Conservation (phyloP, 352 stramenopile species). For the Globisporangium emineosum region DNA sequence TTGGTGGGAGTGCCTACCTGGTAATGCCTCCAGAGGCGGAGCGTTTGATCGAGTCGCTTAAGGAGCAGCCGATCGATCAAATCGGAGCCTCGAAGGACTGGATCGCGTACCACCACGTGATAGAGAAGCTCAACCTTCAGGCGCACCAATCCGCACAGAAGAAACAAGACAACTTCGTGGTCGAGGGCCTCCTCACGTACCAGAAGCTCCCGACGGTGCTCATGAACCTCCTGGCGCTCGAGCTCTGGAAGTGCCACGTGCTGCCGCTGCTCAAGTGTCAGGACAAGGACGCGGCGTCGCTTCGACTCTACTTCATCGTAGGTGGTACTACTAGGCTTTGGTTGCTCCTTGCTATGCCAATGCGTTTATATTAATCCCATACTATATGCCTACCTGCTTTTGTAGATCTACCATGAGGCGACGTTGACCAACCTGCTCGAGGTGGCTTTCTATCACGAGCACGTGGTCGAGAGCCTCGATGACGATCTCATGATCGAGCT, state of each 20-base stretch:
- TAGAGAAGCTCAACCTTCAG: conserved; percentile 94
- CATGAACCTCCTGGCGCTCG: conserved; percentile 83
- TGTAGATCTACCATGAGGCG: conserved; percentile 87
- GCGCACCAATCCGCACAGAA: conserved; percentile 88
- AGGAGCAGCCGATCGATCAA: conserved; percentile 47
- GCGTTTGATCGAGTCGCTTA: conserved; percentile 75
- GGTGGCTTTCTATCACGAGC: conserved; percentile 88
- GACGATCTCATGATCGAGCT: conserved; percentile 91
- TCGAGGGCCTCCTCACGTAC: conserved; percentile 91
- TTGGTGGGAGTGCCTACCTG: conserved; percentile 35
- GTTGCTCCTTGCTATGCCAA: background rate
- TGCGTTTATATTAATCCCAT: background rate
- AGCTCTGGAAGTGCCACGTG: conserved; percentile 88
- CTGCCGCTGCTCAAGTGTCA: conserved; percentile 56
- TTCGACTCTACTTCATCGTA: conserved; percentile 92
- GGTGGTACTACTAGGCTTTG: background rate
- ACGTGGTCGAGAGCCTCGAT: conserved; percentile 83
- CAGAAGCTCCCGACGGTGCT: conserved; percentile 89
- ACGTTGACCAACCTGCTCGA: conserved; percentile 87
- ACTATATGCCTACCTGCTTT: background rate
- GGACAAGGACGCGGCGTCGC: conserved; percentile 50
- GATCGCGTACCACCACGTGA: conserved; percentile 83
- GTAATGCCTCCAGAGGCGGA: conserved; percentile 81
- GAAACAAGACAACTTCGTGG: conserved; percentile 92
- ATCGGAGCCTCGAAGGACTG: conserved; percentile 67